phyloP scores from a whole-genome alignment of 1,284 basidiomycete species.

The Amylostereum chailletii region DNA sequence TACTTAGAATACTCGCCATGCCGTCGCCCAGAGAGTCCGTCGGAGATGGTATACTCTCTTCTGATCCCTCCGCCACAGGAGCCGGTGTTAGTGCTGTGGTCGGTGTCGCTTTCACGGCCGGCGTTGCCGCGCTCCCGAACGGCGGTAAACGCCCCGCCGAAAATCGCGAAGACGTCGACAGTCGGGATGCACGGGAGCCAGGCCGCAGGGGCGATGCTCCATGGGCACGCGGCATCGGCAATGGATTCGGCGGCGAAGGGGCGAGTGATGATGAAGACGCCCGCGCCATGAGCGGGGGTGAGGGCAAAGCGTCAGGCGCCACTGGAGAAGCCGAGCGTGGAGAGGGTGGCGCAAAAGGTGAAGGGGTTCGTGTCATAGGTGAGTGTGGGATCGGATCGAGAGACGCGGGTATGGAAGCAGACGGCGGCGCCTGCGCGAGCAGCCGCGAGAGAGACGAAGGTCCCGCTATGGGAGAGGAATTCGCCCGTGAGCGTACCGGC shows the following conservation, averaged over 20 bases:
- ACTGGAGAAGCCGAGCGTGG: conserved; percentile 7
- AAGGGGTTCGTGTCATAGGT: conserved; percentile 16
- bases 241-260: conserved; percentile 4
- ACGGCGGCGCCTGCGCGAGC: conserved; percentile 53
- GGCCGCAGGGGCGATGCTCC: conserved; percentile 52
- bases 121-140: conserved; percentile 36
- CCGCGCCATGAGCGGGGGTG: not conserved
- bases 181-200: conserved; percentile 56
- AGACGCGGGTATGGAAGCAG: conserved; percentile 18
- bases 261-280: conserved; percentile 8
- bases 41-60: conserved; percentile 39
- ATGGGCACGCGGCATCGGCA: conserved; percentile 16
- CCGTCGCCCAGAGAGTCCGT: conserved; percentile 50
- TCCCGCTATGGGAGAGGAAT: conserved; percentile 56
- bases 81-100: conserved; percentile 55
- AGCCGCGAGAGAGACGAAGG: conserved; percentile 70
- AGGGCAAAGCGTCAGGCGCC: conserved; percentile 4
- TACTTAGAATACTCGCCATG: conserved; percentile 34
- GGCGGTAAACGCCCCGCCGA: conserved; percentile 50
- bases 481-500: conserved; percentile 52
- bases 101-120: conserved; percentile 48
- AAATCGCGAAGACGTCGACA: conserved; percentile 56
- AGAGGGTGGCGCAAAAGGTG: conserved; percentile 12
- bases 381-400: conserved; percentile 25
- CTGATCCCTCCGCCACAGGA: conserved; percentile 4